A percentile compares a stretch with the other conserved stretches of the same genome.
These are phyloP conservation scores for Aciculosporium take DNA, from an alignment of 2,329 filamentous ascomycete species.

Conservation along the genomic window DNA sequence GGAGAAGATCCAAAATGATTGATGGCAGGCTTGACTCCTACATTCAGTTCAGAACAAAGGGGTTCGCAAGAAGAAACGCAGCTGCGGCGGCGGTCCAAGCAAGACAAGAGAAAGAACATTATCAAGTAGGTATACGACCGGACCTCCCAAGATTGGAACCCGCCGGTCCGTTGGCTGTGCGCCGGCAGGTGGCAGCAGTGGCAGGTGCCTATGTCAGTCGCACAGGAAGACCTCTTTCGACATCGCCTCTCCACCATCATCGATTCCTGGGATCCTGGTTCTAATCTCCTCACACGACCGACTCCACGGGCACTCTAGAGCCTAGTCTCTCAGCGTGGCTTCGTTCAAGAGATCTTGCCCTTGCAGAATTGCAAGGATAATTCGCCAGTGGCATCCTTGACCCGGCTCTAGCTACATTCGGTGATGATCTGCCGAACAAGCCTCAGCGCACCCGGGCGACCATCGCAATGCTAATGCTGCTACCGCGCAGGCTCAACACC, in stretches of 20 bases:
- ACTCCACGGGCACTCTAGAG: neutral
- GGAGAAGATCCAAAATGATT: neutral
- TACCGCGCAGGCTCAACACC: neutral
- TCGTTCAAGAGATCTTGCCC: neutral
- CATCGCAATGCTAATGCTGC: neutral
- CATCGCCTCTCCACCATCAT: neutral
- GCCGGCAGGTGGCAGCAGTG: neutral
- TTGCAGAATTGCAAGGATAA: neutral
- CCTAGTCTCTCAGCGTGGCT: slow-evolving; percentile 1
- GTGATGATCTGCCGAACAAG: neutral
- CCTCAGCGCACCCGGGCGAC: neutral
- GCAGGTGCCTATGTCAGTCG: neutral
- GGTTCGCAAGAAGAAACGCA: neutral
- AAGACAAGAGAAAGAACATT: no score
- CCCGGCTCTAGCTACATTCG: neutral
- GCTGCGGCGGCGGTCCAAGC: neutral
- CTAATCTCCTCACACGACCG: no score
- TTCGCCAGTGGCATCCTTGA: neutral
- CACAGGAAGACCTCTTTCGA: neutral
- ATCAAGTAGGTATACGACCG: no score
- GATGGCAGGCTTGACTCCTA: no score
- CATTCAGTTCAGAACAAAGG: neutral
- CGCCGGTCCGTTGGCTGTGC: neutral
- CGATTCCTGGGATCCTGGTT: slow-evolving; percentile 1
- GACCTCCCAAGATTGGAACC: neutral